Conservation (phyloP, 73 alveolate species). For the Blepharisma japonicum region DNA sequence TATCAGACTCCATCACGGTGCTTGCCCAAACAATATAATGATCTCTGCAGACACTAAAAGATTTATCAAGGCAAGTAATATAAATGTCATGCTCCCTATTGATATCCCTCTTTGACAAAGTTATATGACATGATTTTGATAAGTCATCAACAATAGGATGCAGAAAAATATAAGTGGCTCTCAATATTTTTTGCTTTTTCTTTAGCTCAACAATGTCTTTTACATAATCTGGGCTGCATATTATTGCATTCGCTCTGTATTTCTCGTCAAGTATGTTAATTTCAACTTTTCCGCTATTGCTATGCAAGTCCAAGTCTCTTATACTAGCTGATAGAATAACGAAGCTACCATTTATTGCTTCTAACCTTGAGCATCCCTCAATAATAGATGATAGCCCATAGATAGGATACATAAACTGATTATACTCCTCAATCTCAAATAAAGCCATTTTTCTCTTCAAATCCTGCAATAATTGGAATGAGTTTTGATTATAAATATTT, state of each 20-base stretch:
- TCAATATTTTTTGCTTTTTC: slow-evolving; percentile 52
- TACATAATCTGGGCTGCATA: slow-evolving; percentile 76
- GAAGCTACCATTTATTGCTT: slow-evolving; percentile 78
- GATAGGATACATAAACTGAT: slow-evolving; percentile 79
- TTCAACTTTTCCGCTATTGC: slow-evolving; percentile 64
- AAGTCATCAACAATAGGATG: slow-evolving; percentile 72
- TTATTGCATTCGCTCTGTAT: slow-evolving; percentile 64
- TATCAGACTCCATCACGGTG: slow-evolving; percentile 67
- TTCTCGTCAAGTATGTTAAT: slow-evolving; percentile 59
- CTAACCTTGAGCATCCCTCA: slow-evolving; percentile 71
- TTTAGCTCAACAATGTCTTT: slow-evolving; percentile 48
- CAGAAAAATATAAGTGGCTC: slow-evolving; percentile 62
- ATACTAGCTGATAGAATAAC: slow-evolving; percentile 64
- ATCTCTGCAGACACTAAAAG: slow-evolving; percentile 48
- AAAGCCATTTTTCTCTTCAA: slow-evolving; percentile 59
- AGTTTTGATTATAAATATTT: slow-evolving; percentile 61
- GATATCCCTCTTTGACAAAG: slow-evolving; percentile 64
- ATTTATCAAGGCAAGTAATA: slow-evolving; percentile 44
- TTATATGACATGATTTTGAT: slow-evolving; percentile 58
- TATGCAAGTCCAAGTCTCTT: slow-evolving; percentile 56
- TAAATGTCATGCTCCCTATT: slow-evolving; percentile 52
- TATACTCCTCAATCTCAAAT: slow-evolving; percentile 65
- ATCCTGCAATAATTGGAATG: slow-evolving; percentile 45
- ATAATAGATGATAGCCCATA: slow-evolving; percentile 81
- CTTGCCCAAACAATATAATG: slow-evolving; percentile 61